phyloP scores from a whole-genome alignment of 345 rosid genomes.

The Citrus mangshanensis region DNA sequence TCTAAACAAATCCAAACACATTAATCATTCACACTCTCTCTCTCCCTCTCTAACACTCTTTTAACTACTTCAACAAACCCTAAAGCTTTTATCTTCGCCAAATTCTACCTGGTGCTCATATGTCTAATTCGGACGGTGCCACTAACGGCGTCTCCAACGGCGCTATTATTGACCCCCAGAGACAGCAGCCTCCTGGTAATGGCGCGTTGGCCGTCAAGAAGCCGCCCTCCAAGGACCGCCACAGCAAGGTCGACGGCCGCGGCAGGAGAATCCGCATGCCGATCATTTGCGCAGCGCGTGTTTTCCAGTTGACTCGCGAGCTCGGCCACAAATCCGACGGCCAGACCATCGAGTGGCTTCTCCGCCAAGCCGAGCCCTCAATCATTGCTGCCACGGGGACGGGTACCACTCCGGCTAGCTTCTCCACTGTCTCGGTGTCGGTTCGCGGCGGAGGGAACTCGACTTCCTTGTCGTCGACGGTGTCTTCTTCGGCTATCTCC shows the following conservation, averaged over 20 bases:
- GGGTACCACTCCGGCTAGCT: conserved; percentile 93
- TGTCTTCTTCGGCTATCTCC: conserved; percentile 25
- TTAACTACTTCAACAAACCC: background rate
- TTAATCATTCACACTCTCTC: background rate
- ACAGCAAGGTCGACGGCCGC: conserved; percentile 96
- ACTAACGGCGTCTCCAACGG: conserved; percentile 41
- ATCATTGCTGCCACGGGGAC: conserved; percentile 98
- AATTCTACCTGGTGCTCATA: background rate
- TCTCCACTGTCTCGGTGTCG: conserved; percentile 74
- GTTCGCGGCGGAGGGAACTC: conserved; percentile 55
- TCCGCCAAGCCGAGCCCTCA: conserved; percentile 99
- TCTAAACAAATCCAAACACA: background rate
- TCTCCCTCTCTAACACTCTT: conserved; percentile 12
- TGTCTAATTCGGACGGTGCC: conserved; percentile 57
- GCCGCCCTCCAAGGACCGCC: conserved; percentile 94
- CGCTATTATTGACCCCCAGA: conserved; percentile 47
- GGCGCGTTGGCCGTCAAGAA: conserved; percentile 65
- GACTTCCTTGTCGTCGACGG: conserved; percentile 33
- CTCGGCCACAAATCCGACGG: conserved; percentile 98
- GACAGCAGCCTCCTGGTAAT: conserved; percentile 39
- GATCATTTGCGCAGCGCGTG: conserved; percentile 99
- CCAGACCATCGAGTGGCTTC: conserved; percentile 97
- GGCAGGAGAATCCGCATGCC: conserved; percentile 99
- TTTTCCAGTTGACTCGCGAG: conserved; percentile 94
- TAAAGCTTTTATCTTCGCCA: background rate